Evolutionary conservation across 495 filamentous ascomycete genomes (phyloP).

Genomic region (Echria macrotheca): DNA sequence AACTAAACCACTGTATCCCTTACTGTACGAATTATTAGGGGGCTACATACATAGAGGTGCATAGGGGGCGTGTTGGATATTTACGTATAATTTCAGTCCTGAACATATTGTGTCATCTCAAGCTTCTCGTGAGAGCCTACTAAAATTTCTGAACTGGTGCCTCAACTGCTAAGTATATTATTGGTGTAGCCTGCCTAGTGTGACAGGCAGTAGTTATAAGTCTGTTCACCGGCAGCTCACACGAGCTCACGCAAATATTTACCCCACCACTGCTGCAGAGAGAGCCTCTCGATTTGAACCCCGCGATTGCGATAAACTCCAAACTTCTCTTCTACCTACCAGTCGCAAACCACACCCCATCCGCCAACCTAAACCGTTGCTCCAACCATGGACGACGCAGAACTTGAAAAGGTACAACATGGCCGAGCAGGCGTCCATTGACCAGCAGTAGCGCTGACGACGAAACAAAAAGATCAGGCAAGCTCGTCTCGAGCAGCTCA

Average conservation of each 20-base stretch:
- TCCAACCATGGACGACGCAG: constrained; percentile 88
- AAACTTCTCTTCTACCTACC: not conserved
- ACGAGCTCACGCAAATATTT: constrained; percentile 15
- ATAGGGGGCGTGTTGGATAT: no score
- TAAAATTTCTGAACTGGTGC: not conserved
- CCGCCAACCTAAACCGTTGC: no score
- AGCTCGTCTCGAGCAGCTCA: constrained; percentile 86
- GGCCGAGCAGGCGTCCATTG: no score
- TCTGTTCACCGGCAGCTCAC: no score
- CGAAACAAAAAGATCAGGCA: constrained; percentile 87
- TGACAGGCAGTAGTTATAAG: no score
- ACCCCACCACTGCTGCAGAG: no score
- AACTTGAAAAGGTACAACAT: constrained; percentile 68
- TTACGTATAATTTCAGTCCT: no score
- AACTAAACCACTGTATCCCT: not conserved
- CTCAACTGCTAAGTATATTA: not conserved
- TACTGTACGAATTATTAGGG: constrained; percentile 2
- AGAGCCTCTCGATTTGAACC: no score
- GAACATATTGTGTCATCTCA: no score
- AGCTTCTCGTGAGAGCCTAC: not conserved
- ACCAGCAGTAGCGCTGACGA: no score
- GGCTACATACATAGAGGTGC: not conserved
- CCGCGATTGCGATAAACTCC: constrained; percentile 16
- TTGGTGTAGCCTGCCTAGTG: not conserved
- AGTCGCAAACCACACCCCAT: not conserved